A percentile compares a stretch with the other conserved stretches of the same genome.
Conservation (phyloP, 768 basidiomycete genomes). For the Lepiota subincarnata region DNA sequence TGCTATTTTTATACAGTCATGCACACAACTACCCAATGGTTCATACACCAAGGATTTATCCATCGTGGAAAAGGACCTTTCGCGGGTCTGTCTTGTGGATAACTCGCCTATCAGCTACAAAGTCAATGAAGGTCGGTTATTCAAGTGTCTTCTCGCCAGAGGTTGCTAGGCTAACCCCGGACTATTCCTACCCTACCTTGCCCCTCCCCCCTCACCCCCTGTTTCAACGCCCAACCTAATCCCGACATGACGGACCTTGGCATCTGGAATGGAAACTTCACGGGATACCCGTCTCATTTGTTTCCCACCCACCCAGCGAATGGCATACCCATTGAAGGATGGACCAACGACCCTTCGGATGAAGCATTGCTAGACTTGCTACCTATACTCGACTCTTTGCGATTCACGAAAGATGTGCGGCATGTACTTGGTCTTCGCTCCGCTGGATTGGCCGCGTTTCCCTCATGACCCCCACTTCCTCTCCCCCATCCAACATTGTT, state of each 20-base stretch:
- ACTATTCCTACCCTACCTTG: not conserved
- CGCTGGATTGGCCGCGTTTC: constrained; percentile 29
- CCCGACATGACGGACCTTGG: constrained; percentile 2
- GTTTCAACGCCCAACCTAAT: constrained; percentile 1
- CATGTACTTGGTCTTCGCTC: constrained; percentile 73
- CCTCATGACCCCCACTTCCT: constrained; percentile 22
- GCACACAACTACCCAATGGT: constrained; percentile 88
- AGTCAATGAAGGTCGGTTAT: constrained; percentile 81
- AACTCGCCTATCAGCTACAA: constrained; percentile 93
- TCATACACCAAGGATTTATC: constrained; percentile 93
- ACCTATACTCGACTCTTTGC: constrained; percentile 91
- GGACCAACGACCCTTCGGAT: constrained; percentile 96
- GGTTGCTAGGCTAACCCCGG: not conserved
- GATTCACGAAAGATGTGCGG: constrained; percentile 95
- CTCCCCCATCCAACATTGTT: not conserved
- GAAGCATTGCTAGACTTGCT: constrained; percentile 94
- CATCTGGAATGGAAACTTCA: not conserved
- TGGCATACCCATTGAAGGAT: constrained; percentile 98
- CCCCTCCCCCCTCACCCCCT: not conserved
- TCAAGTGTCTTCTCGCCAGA: not conserved
- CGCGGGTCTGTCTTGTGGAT: constrained; percentile 92
- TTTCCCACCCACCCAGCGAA: constrained; percentile 71
- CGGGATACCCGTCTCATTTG: not conserved
- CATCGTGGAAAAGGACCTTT: constrained; percentile 83
- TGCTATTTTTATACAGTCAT: constrained; percentile 52